phyloP scores from a whole-genome alignment of 2,329 filamentous ascomycete species.

The Colletotrichum navitas region DNA sequence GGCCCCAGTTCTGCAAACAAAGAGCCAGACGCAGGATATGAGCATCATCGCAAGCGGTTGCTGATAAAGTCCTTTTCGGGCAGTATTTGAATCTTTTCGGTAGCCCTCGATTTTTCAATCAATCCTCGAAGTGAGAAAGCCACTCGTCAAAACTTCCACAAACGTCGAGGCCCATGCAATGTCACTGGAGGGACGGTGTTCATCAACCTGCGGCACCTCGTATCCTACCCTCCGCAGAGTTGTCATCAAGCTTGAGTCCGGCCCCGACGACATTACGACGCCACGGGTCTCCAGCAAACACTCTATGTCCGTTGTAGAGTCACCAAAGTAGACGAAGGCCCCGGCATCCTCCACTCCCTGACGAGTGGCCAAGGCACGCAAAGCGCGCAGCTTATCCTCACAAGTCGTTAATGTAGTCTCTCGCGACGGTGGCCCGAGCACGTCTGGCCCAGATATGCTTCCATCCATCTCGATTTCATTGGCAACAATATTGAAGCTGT shows the following conservation, averaged over 20 bases:
- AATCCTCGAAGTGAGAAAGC: conserved; percentile 3
- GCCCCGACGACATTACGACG: conserved; percentile 58
- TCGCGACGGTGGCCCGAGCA: conserved; percentile 46
- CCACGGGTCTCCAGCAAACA: conserved; percentile 62
- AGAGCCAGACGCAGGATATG: conserved; percentile 8
- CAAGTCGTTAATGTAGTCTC: conserved; percentile 54
- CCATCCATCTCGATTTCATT: conserved; percentile 59
- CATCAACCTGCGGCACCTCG: conserved; percentile 47
- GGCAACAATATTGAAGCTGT: conserved; percentile 54
- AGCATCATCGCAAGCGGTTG: no score
- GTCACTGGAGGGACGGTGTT: conserved; percentile 44
- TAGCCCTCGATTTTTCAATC: background rate
- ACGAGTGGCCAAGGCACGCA: conserved; percentile 49
- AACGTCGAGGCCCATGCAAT: conserved; percentile 50
- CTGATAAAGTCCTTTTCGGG: background rate
- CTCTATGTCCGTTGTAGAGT: conserved; percentile 68
- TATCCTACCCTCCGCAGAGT: conserved; percentile 49
- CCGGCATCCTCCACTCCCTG: conserved; percentile 41
- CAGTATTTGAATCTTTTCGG: background rate
- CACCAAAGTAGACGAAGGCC: conserved; percentile 66
- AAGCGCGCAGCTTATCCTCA: conserved; percentile 60
- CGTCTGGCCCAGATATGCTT: conserved; percentile 56
- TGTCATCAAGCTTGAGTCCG: conserved; percentile 45
- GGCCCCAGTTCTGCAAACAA: conserved; percentile 4
- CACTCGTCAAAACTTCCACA: conserved; percentile 44